phyloP scores from a whole-genome alignment of 768 basidiomycete genomes.

The Boletus pseudopeckii region DNA sequence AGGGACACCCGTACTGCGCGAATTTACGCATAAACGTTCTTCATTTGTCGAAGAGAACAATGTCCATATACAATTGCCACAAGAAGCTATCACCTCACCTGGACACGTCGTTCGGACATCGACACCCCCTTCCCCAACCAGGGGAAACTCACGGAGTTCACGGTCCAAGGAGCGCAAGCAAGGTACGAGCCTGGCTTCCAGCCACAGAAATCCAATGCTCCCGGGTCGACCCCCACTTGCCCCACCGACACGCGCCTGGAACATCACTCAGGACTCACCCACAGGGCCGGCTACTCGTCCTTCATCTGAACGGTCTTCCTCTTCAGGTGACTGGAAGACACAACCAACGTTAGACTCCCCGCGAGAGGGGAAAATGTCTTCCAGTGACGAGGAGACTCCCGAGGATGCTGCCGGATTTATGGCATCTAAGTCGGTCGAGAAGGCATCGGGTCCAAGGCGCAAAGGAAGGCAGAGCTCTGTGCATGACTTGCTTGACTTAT shows the following conservation, averaged over 20 bases:
- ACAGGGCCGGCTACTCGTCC: constrained; percentile 6
- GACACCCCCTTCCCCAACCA: constrained; percentile 21
- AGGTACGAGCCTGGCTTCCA: constrained; percentile 5
- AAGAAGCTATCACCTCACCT: constrained; percentile 32
- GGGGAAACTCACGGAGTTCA: constrained; percentile 22
- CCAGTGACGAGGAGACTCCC: constrained; percentile 56
- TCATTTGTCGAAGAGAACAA: constrained; percentile 56
- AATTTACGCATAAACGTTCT: constrained; percentile 70
- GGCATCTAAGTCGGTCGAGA: constrained; percentile 21
- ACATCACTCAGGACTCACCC: constrained; percentile 7
- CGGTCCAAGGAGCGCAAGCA: constrained; percentile 36
- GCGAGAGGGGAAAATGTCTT: constrained; percentile 37
- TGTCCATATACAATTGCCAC: constrained; percentile 27
- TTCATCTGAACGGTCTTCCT: constrained; percentile 22
- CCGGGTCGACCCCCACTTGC: constrained; percentile 4
- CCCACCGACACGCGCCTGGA: constrained; percentile 6
- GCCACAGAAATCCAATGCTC: constrained; percentile 6
- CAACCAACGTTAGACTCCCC: constrained; percentile 30
- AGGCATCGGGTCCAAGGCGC: constrained; percentile 28
- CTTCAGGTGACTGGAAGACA: constrained; percentile 49
- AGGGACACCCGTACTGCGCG: constrained; percentile 53
- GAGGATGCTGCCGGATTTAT: constrained; percentile 41
- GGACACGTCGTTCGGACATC: background rate
- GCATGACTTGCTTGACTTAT: constrained; percentile 77
- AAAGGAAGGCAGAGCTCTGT: constrained; percentile 74